Evolutionary conservation across 2,329 filamentous ascomycete genomes (phyloP).

Genomic region (Aspergillus cejpii): DNA sequence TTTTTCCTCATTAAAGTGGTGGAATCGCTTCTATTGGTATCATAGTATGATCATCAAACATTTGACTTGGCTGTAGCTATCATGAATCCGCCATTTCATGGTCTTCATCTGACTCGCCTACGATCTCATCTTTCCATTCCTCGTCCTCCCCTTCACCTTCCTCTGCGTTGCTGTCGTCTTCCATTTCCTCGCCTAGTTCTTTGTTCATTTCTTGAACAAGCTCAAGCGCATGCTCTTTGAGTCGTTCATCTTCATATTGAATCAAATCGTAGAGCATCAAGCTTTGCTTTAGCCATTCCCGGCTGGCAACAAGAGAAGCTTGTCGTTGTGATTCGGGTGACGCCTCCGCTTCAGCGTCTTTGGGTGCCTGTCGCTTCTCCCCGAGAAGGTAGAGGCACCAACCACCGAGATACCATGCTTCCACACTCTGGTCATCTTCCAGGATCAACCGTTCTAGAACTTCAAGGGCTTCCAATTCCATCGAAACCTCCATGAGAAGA

Average conservation of each 20-base stretch:
- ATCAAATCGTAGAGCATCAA: constrained; percentile 69
- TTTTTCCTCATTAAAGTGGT: not conserved
- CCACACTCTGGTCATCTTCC: constrained; percentile 90
- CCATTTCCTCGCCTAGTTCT: constrained; percentile 56
- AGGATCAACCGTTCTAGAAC: constrained; percentile 76
- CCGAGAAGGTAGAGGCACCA: constrained; percentile 76
- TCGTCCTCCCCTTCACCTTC: constrained; percentile 50
- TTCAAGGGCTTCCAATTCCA: constrained; percentile 76
- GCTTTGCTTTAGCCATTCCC: constrained; percentile 76
- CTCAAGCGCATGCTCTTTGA: constrained; percentile 42
- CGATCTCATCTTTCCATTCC: constrained; percentile 50
- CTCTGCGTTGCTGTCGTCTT: constrained; percentile 51
- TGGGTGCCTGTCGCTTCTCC: constrained; percentile 40
- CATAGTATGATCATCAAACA: constrained; percentile 22
- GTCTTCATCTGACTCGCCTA: constrained; percentile 47
- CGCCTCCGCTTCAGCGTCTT: constrained; percentile 30
- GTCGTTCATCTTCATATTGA: constrained; percentile 60
- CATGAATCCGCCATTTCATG: constrained; percentile 51
- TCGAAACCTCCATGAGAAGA: constrained; percentile 79
- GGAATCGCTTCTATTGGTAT: constrained; percentile 27
- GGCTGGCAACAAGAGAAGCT: constrained; percentile 63
- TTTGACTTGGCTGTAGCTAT: constrained; percentile 21
- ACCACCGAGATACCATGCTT: constrained; percentile 94
- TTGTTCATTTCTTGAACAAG: constrained; percentile 51
- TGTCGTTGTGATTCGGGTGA: constrained; percentile 49